phyloP scores from a whole-genome alignment of 164 flowering plant genomes.

The Santalum album region DNA sequence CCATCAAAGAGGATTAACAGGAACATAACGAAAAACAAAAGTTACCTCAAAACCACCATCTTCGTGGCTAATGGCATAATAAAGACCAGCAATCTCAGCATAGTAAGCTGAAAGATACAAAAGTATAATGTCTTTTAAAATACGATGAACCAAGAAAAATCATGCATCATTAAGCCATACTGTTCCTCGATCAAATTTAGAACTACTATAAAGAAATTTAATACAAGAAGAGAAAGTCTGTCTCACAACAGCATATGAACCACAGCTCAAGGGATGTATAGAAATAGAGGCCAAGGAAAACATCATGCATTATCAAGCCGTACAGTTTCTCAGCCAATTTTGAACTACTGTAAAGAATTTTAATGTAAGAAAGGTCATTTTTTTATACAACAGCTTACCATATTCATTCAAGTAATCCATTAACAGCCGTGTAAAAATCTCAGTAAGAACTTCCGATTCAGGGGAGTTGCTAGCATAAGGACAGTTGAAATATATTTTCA shows the following conservation, averaged over 20 bases:
- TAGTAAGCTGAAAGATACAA: constrained; percentile 68
- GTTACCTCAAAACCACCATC: constrained; percentile 79
- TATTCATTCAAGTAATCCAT: constrained; percentile 97
- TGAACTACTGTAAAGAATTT: no score
- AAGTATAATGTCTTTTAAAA: neutral
- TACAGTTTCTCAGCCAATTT: no score
- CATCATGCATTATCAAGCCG: no score
- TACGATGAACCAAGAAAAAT: no score
- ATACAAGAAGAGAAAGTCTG: no score
- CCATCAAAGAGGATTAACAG: neutral
- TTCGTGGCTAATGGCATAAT: constrained; percentile 47
- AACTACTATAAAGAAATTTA: no score
- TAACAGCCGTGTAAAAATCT: constrained; percentile 60
- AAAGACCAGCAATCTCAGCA: constrained; percentile 93
- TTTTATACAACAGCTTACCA: constrained; percentile 39
- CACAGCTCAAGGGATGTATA: no score
- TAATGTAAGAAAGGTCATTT: no score
- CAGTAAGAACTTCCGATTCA: constrained; percentile 70
- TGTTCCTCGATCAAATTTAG: no score
- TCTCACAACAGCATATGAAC: no score
- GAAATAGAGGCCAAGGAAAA: no score
- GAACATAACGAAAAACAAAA: neutral
- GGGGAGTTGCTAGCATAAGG: constrained; percentile 70
- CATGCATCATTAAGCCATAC: no score
- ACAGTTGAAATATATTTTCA: constrained; percentile 76